Evolutionary conservation across 2,329 filamentous ascomycete genomes (phyloP), one percentile per base, ranked within the genome.

Genomic region (Pyricularia grisea): DNA sequence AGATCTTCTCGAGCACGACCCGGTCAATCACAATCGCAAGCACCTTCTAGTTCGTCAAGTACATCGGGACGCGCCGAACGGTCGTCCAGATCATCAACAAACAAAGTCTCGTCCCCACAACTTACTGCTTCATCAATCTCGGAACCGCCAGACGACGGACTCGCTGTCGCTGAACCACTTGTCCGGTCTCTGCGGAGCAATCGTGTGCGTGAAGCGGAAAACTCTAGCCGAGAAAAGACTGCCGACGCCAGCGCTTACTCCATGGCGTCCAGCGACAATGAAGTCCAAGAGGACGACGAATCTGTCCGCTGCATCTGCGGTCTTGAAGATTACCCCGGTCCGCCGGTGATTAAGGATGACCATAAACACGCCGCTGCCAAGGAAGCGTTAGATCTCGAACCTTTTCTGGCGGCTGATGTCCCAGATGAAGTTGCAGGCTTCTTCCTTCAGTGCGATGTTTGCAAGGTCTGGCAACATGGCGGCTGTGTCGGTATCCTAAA

Each of bases 391-490:
- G 83, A 88, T 74, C 78, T 83, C 72, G 83, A 88, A 74, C 80
- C 85, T 77, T 81, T 88, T 81, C 80, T 85, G 78, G 79, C 84
- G 78, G 81, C 88, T 81, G 81, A 89, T 72, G 84, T 92, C 72
- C 88, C 89, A 36, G 93, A 97, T 75, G 94, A 98, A 73, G 86
- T 94, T 73, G 95, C 94, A 64, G 94, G 94, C 68, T 91, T 98
- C 80, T 99, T 97, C 80, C 94, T 99, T 73, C 94, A 98, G 82
- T 99, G 95, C 85, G 95, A 98, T 80, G 85, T 92, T 72, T 99
- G 95, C 84, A 96, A 97, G 78, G 95, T 98, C 72, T 99, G 94
- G 95, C 95, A 99, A 79, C 95, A 99, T 78, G 95, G 95, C 75
- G 94, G 94, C 71, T 99, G 95, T 77, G 94, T 99, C 70, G 94